Evolutionary conservation across 176 grass and related monocot species (phyloP).

Genomic region (Carex myosuroides): DNA sequence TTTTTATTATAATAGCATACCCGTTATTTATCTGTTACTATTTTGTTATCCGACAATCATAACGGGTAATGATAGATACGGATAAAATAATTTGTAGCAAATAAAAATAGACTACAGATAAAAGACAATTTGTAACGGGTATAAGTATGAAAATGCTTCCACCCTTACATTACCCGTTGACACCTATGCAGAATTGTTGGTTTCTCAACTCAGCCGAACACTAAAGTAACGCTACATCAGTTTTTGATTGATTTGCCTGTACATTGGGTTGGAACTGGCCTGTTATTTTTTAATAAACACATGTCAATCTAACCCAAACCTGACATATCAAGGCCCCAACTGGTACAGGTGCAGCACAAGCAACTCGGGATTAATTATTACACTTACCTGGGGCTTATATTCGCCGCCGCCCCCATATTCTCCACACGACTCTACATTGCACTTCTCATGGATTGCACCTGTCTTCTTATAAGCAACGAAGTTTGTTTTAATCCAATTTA

Average conservation of each 20-base stretch:
- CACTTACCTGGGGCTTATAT: slow-evolving; percentile 80
- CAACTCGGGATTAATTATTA: not conserved
- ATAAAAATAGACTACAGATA: too few relatives aligned
- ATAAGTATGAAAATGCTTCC: too few relatives aligned
- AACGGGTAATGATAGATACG: too few relatives aligned
- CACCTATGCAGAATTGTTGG: not conserved
- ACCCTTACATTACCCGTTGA: too few relatives aligned
- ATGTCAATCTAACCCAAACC: not conserved
- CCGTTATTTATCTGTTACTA: too few relatives aligned
- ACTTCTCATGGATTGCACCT: slow-evolving; percentile 85
- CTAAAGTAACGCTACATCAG: not conserved
- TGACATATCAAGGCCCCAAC: not conserved
- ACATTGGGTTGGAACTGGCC: not conserved
- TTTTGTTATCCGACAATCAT: too few relatives aligned
- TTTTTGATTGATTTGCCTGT: not conserved
- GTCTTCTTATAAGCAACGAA: slow-evolving; percentile 61
- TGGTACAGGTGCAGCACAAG: not conserved
- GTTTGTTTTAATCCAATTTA: slow-evolving; percentile 93
- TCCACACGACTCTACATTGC: slow-evolving; percentile 56
- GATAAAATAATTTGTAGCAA: too few relatives aligned
- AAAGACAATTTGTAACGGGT: too few relatives aligned
- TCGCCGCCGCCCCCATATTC: slow-evolving; percentile 69
- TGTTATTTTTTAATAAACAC: not conserved
- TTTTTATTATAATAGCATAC: too few relatives aligned
- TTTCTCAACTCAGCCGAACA: not conserved